Base-by-base conservation (phyloP, 805 yeast species). In the Kregervanrija fluxuum region DNA sequence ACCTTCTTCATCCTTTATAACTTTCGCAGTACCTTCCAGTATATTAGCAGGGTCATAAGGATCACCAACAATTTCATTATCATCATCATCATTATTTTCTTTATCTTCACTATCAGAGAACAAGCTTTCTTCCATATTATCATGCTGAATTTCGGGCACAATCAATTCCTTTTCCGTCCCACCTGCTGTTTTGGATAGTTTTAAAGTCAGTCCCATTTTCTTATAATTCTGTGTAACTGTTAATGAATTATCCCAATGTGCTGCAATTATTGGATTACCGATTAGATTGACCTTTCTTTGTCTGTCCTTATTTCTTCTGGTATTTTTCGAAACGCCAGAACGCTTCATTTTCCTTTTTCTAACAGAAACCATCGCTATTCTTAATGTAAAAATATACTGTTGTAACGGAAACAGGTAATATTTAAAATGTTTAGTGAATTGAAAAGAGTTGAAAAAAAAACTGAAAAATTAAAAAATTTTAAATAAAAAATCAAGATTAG, bases 191-290 rank as follows among this genome's bases (percentile, higher is more conserved):
- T 64, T 68, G 22, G 84, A 83, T 33, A 90, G 64, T 53, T 79
- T 78, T 10, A 85, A 72, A 33, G 79, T 70, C 43, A 93, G 69
- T 3, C 99, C 99, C 30, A 93, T 67, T 50, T 71, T 78, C 54
- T 82, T 81, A 66, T 93, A 91, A 63, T 93, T 93, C 61, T 93
- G 98, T 42, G 79, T 73, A 48, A 90, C 67, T 0, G 98, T 90
- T 45, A 82, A 70, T 11, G 76, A 74, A 47, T 80, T 75, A 65
- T 93, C 96, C 99, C 99, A 93, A 62, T 89, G 76, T 32, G 79
- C 85, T 4, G 88, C 95, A 50, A 93, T 85, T 50, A 93, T 77
- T 2, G 95, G 85, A 59, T 88, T 87, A 0, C 85, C 72, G 40
- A 73, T 72, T 31, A 85, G 77, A 48, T 79, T 79, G 47, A 82